A percentile compares a stretch with the other conserved stretches of the same genome.
These are phyloP conservation scores for Pseudocercospora macadamiae DNA, from an alignment of 2,329 filamentous ascomycete genomes.

Conservation along the genomic window DNA sequence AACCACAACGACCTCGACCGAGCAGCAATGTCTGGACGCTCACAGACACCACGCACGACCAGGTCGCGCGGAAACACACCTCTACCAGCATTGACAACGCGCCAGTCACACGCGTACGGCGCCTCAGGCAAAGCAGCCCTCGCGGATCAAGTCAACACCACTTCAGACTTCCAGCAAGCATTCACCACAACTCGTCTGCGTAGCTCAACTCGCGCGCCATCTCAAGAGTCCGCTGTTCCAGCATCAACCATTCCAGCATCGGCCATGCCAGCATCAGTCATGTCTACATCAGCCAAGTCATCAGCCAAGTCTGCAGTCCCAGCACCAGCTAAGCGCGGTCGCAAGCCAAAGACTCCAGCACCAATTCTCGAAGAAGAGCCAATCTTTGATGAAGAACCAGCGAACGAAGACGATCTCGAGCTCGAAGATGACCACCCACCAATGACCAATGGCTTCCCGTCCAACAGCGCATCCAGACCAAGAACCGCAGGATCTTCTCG, in stretches of 20 bases:
- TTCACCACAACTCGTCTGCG: slow-evolving; percentile 18
- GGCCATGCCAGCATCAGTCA: too few species aligned
- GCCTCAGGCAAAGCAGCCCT: slow-evolving; percentile 22
- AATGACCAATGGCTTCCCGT: slow-evolving; percentile 6
- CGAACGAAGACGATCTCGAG: background rate
- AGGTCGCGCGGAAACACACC: slow-evolving; percentile 20
- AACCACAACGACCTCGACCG: background rate
- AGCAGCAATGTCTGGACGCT: slow-evolving; percentile 2
- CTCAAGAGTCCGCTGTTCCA: background rate
- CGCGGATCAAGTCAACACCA: slow-evolving; percentile 19
- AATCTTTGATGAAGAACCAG: background rate
- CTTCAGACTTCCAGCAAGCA: slow-evolving; percentile 19
- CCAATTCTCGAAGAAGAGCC: background rate
- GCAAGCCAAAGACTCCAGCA: background rate
- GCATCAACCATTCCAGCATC: background rate
- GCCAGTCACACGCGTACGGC: slow-evolving; percentile 26
- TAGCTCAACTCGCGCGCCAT: slow-evolving; percentile 9
- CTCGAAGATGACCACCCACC: background rate
- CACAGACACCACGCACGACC: slow-evolving; percentile 16
- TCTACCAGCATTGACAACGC: slow-evolving; percentile 20
- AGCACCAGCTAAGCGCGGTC: background rate
- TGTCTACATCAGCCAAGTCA: too few species aligned
- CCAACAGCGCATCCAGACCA: background rate
- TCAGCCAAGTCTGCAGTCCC: too few species aligned
- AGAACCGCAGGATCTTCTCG: background rate